Base-by-base conservation (phyloP, 805 yeast genomes). In the Pichia deserticola region DNA sequence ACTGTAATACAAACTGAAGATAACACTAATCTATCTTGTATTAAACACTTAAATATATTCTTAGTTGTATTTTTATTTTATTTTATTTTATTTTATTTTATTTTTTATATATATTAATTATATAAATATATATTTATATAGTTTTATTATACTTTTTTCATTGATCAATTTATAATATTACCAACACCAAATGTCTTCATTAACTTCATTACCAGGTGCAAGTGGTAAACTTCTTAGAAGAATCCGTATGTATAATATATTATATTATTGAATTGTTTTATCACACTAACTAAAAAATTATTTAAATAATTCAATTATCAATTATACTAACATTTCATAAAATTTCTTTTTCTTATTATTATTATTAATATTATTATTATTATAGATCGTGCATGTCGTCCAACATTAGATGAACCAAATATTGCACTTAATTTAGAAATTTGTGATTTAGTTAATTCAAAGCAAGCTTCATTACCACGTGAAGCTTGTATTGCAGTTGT, bases 401-500 rank as follows among this genome's bases (percentile, higher is more conserved):
- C 93, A 37, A 74, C 92, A 1, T 72, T 87, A 44, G 72, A 69
- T 46, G 96, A 92, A 69, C 98, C 99, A 6, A 92, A 93, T 62
- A 75, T 90, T 51, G 87, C 89, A 4, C 70, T 89, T 54, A 93
- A 92, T 64, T 70, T 93, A 57, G 97, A 92, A 63, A 90, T 93
- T 52, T 92, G 97, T 53, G 99, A 93, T 67, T 77, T 84, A 60
- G 82, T 93, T 66, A 93, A 93, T 63, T 90, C 86, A 49, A 92
- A 92, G 62, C 96, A 90, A 70, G 98, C 96, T 29, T 77, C 79
- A 15, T 74, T 87, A 56, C 96, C 98, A 3, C 76, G 97, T 53
- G 97, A 92, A 62, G 97, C 98, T 4, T 95, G 95, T 6, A 76
- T 82, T 54, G 83, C 90, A 6, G 82, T 90, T 54, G 97, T 85